A percentile compares a stretch with the other conserved stretches of the same genome.
Conservation (phyloP, 2,329 filamentous ascomycete genomes). For the Rutstroemia sp. region DNA sequence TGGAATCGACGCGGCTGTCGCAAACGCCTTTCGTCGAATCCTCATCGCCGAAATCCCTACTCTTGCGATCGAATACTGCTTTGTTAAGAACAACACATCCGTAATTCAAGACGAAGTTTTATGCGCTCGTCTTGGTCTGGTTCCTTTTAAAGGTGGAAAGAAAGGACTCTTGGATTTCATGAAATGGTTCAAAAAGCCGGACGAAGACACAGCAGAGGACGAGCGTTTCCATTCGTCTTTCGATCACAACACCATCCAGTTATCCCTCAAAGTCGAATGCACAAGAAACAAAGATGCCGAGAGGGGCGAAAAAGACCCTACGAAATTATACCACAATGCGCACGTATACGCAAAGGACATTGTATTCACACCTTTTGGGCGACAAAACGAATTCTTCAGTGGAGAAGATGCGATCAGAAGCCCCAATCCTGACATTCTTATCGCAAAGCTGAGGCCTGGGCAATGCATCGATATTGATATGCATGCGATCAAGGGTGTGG, state of each 20-base stretch:
- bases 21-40: constrained; percentile 96
- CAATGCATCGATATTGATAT: constrained; percentile 81
- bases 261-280: constrained; percentile 73
- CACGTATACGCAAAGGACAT: constrained; percentile 77
- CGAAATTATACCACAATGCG: constrained; percentile 77
- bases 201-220: constrained; percentile 50
- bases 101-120: constrained; percentile 98
- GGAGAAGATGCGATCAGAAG: constrained; percentile 63
- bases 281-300: constrained; percentile 68
- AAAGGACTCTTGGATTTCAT: constrained; percentile 71
- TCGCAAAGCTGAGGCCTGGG: constrained; percentile 87
- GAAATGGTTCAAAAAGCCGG: constrained; percentile 71
- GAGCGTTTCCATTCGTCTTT: constrained; percentile 46
- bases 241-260: constrained; percentile 82
- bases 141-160: constrained; percentile 76
- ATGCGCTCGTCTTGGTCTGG: constrained; percentile 78
- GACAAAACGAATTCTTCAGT: constrained; percentile 61
- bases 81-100: constrained; percentile 91
- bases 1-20: constrained; percentile 84
- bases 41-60: constrained; percentile 91
- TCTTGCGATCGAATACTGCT: constrained; percentile 89
- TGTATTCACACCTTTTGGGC: constrained; percentile 66
- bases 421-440: constrained; percentile 84
- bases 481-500: constrained; percentile 93
- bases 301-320: constrained; percentile 69